phyloP scores from a whole-genome alignment of 2,329 filamentous ascomycete genomes.

The Venturia nashicola region DNA sequence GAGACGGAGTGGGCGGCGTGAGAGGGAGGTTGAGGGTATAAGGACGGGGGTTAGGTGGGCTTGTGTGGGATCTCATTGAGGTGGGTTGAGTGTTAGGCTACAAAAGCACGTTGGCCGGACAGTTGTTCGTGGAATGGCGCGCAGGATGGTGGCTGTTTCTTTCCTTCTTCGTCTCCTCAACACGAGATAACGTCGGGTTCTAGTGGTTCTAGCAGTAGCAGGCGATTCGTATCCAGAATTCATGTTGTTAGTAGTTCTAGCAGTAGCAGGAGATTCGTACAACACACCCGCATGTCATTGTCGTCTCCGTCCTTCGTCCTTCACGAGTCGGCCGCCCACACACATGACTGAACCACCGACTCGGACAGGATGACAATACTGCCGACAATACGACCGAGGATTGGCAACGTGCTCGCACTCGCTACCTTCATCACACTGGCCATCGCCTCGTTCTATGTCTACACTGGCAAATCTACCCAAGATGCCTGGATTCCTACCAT shows the following conservation, averaged over 20 bases:
- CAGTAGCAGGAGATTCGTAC: too few relatives aligned
- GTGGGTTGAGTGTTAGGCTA: background rate
- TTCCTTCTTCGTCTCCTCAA: background rate
- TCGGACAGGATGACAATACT: background rate
- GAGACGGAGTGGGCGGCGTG: background rate
- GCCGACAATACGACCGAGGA: background rate
- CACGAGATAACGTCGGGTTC: background rate
- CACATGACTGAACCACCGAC: background rate
- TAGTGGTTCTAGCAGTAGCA: too few relatives aligned
- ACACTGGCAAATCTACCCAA: background rate
- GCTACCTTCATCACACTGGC: background rate
- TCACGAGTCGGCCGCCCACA: too few relatives aligned
- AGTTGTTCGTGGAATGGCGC: too few relatives aligned
- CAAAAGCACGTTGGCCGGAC: too few relatives aligned
- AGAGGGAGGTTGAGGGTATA: too few relatives aligned
- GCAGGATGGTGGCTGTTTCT: background rate
- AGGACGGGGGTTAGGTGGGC: background rate
- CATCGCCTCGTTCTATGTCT: background rate
- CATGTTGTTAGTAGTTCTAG: too few relatives aligned
- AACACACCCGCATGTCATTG: too few relatives aligned
- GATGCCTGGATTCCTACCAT: background rate
- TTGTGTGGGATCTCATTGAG: background rate
- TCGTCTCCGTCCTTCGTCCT: too few relatives aligned
- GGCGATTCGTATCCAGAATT: too few relatives aligned
- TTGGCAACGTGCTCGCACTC: background rate